Evolutionary conservation across 1,139 yeast genomes (phyloP).

Genomic region (Tardiomyces digboiensis): DNA sequence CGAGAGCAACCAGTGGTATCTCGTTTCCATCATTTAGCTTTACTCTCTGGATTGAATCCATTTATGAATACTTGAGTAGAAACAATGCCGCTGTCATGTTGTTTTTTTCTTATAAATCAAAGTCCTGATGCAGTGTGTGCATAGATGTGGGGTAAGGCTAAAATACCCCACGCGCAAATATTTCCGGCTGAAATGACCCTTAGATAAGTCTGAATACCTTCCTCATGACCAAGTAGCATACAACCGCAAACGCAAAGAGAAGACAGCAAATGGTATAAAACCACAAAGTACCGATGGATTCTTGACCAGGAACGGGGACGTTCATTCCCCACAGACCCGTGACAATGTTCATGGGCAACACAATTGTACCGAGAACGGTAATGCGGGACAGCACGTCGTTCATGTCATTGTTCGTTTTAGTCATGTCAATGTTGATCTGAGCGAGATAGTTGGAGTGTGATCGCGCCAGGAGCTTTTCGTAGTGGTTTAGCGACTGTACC

Average conservation of each 20-base stretch:
- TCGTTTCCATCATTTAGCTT: neutral
- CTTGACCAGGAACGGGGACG: slow-evolving; percentile 92
- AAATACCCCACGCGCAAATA: no score
- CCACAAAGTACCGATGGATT: slow-evolving; percentile 56
- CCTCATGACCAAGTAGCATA: slow-evolving; percentile 24
- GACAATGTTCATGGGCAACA: slow-evolving; percentile 85
- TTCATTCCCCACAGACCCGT: slow-evolving; percentile 99
- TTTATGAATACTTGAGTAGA: no score
- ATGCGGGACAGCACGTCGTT: slow-evolving; percentile 93
- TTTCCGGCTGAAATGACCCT: no score
- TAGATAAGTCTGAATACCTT: slow-evolving; percentile 16
- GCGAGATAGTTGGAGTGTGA: slow-evolving; percentile 94
- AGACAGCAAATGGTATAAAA: slow-evolving; percentile 39
- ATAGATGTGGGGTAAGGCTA: no score
- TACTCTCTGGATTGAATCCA: no score
- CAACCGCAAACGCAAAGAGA: slow-evolving; percentile 25
- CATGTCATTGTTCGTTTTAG: slow-evolving; percentile 93
- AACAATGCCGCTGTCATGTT: no score
- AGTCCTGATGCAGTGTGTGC: no score
- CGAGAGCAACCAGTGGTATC: neutral
- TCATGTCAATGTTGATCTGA: slow-evolving; percentile 95
- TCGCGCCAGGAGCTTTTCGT: slow-evolving; percentile 85
- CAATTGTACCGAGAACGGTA: slow-evolving; percentile 90
- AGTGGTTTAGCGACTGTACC: slow-evolving; percentile 92
- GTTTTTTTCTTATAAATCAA: no score